Percentiles rank a stretch among this genome's conserved stretches.
phyloP scores from a whole-genome alignment of 164 flowering plant species.

The Aristolochia californica region DNA sequence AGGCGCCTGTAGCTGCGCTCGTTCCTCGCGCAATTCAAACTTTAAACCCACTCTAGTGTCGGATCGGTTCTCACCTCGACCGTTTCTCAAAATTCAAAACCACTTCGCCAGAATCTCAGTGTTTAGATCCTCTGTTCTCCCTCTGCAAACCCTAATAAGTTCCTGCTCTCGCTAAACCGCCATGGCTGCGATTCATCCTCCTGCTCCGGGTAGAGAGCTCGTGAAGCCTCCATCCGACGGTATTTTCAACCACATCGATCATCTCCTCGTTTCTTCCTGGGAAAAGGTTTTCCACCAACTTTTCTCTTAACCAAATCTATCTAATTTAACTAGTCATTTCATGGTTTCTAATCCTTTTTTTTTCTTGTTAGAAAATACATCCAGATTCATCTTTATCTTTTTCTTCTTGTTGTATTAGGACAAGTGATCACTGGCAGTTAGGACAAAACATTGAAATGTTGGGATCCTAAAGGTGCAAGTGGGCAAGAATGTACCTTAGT shows the following conservation, averaged over 20 bases:
- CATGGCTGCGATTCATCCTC: conserved; percentile 43
- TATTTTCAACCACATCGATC: conserved; percentile 81
- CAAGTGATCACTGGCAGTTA: conserved; percentile 97
- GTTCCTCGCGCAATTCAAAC: too few species aligned
- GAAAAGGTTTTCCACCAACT: conserved; percentile 25
- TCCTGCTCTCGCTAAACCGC: not conserved
- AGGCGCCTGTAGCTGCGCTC: too few species aligned
- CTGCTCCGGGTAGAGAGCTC: conserved; percentile 67
- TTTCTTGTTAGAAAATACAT: too few species aligned
- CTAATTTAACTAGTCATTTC: not conserved
- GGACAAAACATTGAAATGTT: conserved; percentile 96
- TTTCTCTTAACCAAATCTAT: not conserved
- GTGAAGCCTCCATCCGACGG: conserved; percentile 86
- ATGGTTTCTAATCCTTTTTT: too few species aligned
- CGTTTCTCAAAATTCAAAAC: too few species aligned
- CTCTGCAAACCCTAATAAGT: not conserved
- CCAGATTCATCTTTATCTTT: not conserved
- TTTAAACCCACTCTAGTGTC: too few species aligned
- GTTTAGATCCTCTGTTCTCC: not conserved
- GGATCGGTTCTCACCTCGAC: too few species aligned
- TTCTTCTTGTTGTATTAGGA: conserved; percentile 30
- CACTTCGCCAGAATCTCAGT: too few species aligned
- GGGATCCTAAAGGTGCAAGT: conserved; percentile 99
- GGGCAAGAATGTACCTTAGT: conserved; percentile 87
- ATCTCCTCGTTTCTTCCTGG: conserved; percentile 97